Percentiles rank a stretch among this genome's conserved stretches.
Conservation (phyloP, 139 green algal species). For the Volvox africanus region DNA sequence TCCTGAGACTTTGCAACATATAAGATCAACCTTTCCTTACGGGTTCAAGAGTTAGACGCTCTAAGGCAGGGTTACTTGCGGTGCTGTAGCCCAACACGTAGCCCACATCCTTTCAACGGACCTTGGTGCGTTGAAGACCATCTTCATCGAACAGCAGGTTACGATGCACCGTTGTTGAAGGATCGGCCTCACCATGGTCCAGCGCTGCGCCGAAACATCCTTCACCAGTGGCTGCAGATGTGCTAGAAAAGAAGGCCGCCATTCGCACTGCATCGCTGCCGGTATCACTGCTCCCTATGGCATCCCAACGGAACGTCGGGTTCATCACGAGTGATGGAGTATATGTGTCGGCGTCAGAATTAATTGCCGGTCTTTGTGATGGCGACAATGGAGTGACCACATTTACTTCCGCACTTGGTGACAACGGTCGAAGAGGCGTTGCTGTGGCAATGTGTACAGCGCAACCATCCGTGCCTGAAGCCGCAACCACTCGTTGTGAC, state of each 20-base stretch:
- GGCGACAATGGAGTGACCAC: not conserved
- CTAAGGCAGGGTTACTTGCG: too few species aligned
- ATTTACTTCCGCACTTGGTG: not conserved
- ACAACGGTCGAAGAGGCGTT: not conserved
- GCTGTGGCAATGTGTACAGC: not conserved
- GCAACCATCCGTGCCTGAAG: not conserved
- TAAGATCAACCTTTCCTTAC: too few species aligned
- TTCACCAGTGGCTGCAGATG: not conserved
- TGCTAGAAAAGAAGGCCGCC: not conserved
- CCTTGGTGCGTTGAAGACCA: not conserved
- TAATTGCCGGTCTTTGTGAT: not conserved
- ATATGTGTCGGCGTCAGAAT: not conserved
- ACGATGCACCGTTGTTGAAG: slow-evolving; percentile 29
- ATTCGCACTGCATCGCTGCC: not conserved
- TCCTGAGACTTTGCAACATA: too few species aligned
- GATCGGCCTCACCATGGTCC: not conserved
- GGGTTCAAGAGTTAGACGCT: too few species aligned
- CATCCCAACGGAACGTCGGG: slow-evolving; percentile 16
- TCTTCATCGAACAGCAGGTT: slow-evolving; percentile 48
- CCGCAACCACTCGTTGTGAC: too few species aligned
- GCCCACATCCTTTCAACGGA: not conserved
- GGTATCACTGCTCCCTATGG: not conserved
- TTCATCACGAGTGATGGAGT: slow-evolving; percentile 33
- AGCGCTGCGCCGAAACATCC: not conserved
- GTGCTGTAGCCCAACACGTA: not conserved